Percentiles rank a stretch among this genome's conserved stretches.
These are phyloP conservation scores for Saccharomyces hybrid DNA, from an alignment of 1,139 yeast genomes.

Conservation along the genomic window DNA sequence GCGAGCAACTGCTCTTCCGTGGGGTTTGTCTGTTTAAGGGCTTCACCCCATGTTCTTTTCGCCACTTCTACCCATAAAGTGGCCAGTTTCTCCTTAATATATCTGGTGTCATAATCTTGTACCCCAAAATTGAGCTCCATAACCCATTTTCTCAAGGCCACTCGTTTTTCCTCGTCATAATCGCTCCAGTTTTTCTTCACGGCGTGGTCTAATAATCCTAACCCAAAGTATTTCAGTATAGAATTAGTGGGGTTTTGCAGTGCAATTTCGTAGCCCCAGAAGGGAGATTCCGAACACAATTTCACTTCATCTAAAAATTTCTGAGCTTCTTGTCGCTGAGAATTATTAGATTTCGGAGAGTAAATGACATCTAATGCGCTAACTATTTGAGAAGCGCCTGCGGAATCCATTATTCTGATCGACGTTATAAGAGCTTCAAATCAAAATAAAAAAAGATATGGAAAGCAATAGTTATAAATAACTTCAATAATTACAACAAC, in stretches of 20 bases:
- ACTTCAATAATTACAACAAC: slow-evolving; percentile 1
- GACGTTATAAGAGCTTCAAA: neutral
- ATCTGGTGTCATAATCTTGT: slow-evolving; percentile 70
- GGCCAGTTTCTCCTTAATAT: slow-evolving; percentile 81
- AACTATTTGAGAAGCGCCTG: slow-evolving; percentile 61
- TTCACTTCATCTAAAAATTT: slow-evolving; percentile 69
- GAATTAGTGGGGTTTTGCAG: slow-evolving; percentile 51
- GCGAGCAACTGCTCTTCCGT: slow-evolving; percentile 42
- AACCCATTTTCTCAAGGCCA: slow-evolving; percentile 76
- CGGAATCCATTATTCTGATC: slow-evolving; percentile 46
- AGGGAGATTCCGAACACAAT: slow-evolving; percentile 74
- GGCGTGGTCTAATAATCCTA: slow-evolving; percentile 69
- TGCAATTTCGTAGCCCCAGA: slow-evolving; percentile 88
- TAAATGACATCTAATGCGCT: slow-evolving; percentile 75
- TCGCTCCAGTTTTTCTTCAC: slow-evolving; percentile 48
- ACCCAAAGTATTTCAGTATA: slow-evolving; percentile 84
- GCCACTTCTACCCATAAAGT: slow-evolving; percentile 88
- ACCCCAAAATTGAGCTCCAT: slow-evolving; percentile 64
- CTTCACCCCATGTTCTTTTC: slow-evolving; percentile 86
- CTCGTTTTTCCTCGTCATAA: slow-evolving; percentile 54
- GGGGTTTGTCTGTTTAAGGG: slow-evolving; percentile 32
- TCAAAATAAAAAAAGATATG: neutral
- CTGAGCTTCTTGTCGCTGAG: slow-evolving; percentile 61
- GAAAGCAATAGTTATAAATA: neutral
- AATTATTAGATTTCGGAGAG: slow-evolving; percentile 60